Evolutionary conservation across 768 basidiomycete species (phyloP).

Genomic region (Trametes cinnabarina): DNA sequence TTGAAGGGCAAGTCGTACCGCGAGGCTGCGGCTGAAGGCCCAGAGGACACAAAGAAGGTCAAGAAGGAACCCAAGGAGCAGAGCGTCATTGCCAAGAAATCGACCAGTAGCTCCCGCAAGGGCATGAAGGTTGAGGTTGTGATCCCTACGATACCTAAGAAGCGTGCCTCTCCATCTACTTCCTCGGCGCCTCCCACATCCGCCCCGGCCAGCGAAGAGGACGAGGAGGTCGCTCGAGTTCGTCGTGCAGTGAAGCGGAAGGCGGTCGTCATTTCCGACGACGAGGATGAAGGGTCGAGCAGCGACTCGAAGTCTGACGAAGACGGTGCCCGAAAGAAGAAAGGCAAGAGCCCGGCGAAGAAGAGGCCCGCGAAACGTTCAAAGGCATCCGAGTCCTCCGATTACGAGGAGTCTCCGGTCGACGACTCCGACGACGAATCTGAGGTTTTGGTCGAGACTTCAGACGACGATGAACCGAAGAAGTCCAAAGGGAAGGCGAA

Average conservation of each 20-base stretch:
- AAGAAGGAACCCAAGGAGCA: not conserved
- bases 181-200: conserved; percentile 28
- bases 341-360: conserved; percentile 12
- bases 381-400: conserved; percentile 20
- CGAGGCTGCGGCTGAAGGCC: conserved; percentile 48
- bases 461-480: conserved; percentile 23
- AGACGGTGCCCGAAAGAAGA: conserved; percentile 13
- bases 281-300: conserved; percentile 40
- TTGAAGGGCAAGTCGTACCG: conserved; percentile 75
- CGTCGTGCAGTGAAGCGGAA: conserved; percentile 33
- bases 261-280: conserved; percentile 52
- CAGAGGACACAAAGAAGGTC: conserved; percentile 14
- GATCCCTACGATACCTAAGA: conserved; percentile 35
- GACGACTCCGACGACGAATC: conserved; percentile 21
- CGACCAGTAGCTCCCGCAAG: conserved; percentile 10
- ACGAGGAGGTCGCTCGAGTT: conserved; percentile 34
- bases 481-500: conserved; percentile 34
- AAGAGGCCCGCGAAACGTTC: conserved; percentile 20
- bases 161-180: conserved; percentile 22
- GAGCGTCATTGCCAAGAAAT: not conserved
- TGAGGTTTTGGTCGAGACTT: conserved; percentile 17
- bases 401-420: conserved; percentile 16
- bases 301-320: not conserved
- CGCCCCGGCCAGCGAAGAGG: conserved; percentile 38
- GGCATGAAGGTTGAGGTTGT: conserved; percentile 58